phyloP scores from a whole-genome alignment of 192 early-diverging fungal species.

The Diversispora eburnea region DNA sequence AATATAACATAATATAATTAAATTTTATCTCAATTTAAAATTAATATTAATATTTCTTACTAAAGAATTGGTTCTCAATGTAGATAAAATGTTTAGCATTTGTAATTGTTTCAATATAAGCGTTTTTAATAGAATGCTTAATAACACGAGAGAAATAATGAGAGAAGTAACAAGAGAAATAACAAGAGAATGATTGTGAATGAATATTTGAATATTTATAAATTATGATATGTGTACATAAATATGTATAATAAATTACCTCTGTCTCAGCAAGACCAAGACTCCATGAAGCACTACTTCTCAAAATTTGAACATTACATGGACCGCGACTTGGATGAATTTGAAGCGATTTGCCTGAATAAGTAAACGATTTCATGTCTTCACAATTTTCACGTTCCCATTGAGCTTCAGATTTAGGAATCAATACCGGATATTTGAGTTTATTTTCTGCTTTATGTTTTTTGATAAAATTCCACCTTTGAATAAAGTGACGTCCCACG shows the following conservation, averaged over 20 bases:
- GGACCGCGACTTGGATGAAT: conserved; percentile 58
- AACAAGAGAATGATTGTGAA: background rate
- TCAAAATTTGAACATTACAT: conserved; percentile 65
- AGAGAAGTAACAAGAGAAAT: background rate
- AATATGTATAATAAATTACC: conserved; percentile 23
- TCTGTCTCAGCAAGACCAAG: conserved; percentile 57
- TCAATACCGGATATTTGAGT: conserved; percentile 59
- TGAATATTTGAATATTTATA: background rate
- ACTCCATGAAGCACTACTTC: conserved; percentile 71
- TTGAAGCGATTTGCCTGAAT: conserved; percentile 55
- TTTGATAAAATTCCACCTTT: conserved; percentile 91
- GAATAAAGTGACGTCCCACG: conserved; percentile 82
- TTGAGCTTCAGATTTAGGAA: conserved; percentile 64
- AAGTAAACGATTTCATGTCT: background rate
- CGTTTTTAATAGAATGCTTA: conserved; percentile 74
- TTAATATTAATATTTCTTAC: conserved; percentile 37
- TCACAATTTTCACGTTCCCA: conserved; percentile 4
- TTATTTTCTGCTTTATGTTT: conserved; percentile 61
- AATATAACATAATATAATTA: background rate
- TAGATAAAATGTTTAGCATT: conserved; percentile 86
- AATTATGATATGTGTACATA: background rate
- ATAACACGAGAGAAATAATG: too few species aligned
- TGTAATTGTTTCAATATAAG: conserved; percentile 72
- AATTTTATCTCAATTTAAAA: background rate
- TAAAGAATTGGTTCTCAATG: conserved; percentile 95